Conservation (phyloP, 2,329 filamentous ascomycete genomes). For the Davidsoniella virescens region DNA sequence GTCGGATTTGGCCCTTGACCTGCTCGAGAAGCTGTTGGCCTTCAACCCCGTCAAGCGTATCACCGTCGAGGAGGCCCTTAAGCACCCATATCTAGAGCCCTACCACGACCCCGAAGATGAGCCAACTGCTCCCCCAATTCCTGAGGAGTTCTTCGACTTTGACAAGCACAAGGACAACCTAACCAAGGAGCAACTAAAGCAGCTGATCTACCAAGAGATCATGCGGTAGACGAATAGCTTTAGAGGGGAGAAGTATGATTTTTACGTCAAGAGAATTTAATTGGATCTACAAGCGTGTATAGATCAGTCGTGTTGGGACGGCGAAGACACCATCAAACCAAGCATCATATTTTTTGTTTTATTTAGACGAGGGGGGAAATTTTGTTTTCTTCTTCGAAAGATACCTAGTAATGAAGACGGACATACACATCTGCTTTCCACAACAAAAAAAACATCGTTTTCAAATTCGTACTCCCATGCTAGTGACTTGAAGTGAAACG, state of each 20-base stretch:
- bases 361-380: no score
- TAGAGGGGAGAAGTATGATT: neutral
- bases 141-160: constrained; percentile 98
- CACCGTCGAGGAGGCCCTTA: constrained; percentile 89
- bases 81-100: constrained; percentile 94
- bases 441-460: no score
- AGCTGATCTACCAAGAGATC: constrained; percentile 95
- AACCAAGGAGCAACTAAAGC: constrained; percentile 95
- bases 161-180: constrained; percentile 99
- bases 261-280: neutral
- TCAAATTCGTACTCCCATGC: no score
- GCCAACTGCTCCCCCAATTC: constrained; percentile 88
- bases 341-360: no score
- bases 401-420: constrained; percentile 8
- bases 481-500: no score
- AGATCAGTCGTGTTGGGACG: no score
- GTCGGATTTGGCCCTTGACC: constrained; percentile 86
- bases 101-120: constrained; percentile 99
- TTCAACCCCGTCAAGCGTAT: constrained; percentile 99
- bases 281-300: no score
- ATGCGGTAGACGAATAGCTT: constrained; percentile 35
- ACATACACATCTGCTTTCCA: neutral
- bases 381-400: constrained; percentile 1
- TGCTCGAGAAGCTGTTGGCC: constrained; percentile 86
- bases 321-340: no score